A percentile compares a stretch with the other conserved stretches of the same genome.
These are phyloP conservation scores for Torulaspora gathmanii DNA, from an alignment of 805 yeast species.

Conservation along the genomic window DNA sequence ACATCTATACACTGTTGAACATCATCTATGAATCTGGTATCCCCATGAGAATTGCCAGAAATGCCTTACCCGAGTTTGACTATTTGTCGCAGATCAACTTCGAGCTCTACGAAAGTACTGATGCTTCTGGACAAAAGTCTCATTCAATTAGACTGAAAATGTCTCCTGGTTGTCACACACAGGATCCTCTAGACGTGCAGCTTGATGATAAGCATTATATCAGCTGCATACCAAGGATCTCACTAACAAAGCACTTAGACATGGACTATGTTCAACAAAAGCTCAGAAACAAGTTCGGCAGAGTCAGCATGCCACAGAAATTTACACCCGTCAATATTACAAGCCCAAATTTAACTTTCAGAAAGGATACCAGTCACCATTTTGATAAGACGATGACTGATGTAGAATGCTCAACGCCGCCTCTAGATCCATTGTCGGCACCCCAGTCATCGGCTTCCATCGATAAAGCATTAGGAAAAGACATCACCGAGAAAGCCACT, in stretches of 20 bases:
- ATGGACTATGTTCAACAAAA: conserved; percentile 81
- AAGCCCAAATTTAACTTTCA: conserved; percentile 47
- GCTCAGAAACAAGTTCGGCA: conserved; percentile 70
- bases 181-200: conserved; percentile 95
- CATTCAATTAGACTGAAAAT: conserved; percentile 88
- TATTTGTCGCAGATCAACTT: conserved; percentile 91
- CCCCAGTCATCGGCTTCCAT: conserved; percentile 22
- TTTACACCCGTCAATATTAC: conserved; percentile 85
- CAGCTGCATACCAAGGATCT: conserved; percentile 88
- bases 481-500: background rate
- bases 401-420: conserved; percentile 11
- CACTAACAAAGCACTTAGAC: conserved; percentile 88
- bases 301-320: conserved; percentile 87
- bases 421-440: conserved; percentile 8
- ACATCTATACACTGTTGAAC: conserved; percentile 87
- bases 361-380: conserved; percentile 16
- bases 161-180: conserved; percentile 98
- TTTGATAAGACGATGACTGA: background rate
- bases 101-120: conserved; percentile 83
- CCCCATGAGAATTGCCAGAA: conserved; percentile 93
- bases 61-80: conserved; percentile 94
- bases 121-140: conserved; percentile 64
- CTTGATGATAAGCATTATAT: conserved; percentile 94
- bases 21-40: conserved; percentile 86
- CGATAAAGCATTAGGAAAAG: conserved; percentile 13